These are phyloP conservation scores for Apiotrichum gamsii DNA, from an alignment of 1,284 basidiomycete species.

Conservation along the genomic window DNA sequence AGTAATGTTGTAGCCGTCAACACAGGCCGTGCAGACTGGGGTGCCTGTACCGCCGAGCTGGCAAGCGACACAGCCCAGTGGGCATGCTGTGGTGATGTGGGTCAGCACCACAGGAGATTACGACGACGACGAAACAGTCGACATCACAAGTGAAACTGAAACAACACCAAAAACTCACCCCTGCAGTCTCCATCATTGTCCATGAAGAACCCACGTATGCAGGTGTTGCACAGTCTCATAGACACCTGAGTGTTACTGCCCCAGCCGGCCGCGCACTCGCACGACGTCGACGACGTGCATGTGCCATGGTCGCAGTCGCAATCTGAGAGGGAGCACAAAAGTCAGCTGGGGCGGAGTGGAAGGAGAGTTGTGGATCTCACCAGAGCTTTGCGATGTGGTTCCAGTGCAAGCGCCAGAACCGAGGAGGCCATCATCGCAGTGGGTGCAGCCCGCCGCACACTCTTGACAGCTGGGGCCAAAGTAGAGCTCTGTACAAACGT, in stretches of 20 bases:
- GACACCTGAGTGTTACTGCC: constrained; percentile 27
- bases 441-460: constrained; percentile 34
- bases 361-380: constrained; percentile 22
- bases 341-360: too few relatives aligned
- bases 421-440: constrained; percentile 45
- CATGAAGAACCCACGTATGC: constrained; percentile 42
- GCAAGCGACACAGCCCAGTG: constrained; percentile 43
- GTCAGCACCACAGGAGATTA: background rate
- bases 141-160: too few relatives aligned
- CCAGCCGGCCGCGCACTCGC: constrained; percentile 48
- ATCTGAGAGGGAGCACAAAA: constrained; percentile 18
- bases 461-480: constrained; percentile 44
- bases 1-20: too few relatives aligned
- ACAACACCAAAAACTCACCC: constrained; percentile 26
- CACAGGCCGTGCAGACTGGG: constrained; percentile 33
- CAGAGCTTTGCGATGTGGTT: constrained; percentile 11
- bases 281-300: constrained; percentile 36
- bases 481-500: constrained; percentile 34
- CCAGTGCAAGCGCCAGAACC: constrained; percentile 47
- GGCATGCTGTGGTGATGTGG: constrained; percentile 47
- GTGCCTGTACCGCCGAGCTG: constrained; percentile 24
- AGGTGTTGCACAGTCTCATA: constrained; percentile 40
- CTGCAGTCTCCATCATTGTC: constrained; percentile 36
- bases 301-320: constrained; percentile 48
- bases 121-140: too few relatives aligned